These are phyloP conservation scores for Platanthera guangdongensis DNA, from an alignment of 106 monocot genomes.

Conservation along the genomic window DNA sequence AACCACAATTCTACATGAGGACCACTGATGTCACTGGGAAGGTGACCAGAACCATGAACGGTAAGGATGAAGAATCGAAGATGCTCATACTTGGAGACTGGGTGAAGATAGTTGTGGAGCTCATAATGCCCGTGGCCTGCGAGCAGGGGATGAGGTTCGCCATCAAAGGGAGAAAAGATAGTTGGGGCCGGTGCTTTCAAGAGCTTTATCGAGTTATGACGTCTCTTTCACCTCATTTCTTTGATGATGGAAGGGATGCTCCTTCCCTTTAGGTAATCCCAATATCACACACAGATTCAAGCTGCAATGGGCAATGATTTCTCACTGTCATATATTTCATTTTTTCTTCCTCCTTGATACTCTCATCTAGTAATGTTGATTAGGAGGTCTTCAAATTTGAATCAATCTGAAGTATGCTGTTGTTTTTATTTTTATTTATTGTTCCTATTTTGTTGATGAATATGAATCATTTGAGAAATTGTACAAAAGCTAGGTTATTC, in stretches of 20 bases:
- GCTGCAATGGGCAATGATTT: not conserved
- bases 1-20: constrained; percentile 76
- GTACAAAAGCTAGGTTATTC: too few species aligned
- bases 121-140: constrained; percentile 60
- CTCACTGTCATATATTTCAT: not conserved
- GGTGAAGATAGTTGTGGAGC: constrained; percentile 65
- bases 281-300: not conserved
- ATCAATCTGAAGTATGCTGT: not conserved
- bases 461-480: too few species aligned
- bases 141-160: constrained; percentile 71
- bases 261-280: not conserved
- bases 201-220: constrained; percentile 32
- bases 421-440: not conserved
- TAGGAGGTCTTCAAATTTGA: not conserved
- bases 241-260: not conserved
- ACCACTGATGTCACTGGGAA: constrained; percentile 73
- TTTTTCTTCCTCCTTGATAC: not conserved
- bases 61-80: constrained; percentile 68
- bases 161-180: constrained; percentile 67
- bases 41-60: constrained; percentile 52
- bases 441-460: not conserved
- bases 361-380: not conserved
- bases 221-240: not conserved
- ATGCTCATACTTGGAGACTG: constrained; percentile 83
- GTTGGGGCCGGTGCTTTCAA: constrained; percentile 72